These are phyloP conservation scores for Nothophytophthora sp. DNA, from an alignment of 352 stramenopile species.

Conservation along the genomic window DNA sequence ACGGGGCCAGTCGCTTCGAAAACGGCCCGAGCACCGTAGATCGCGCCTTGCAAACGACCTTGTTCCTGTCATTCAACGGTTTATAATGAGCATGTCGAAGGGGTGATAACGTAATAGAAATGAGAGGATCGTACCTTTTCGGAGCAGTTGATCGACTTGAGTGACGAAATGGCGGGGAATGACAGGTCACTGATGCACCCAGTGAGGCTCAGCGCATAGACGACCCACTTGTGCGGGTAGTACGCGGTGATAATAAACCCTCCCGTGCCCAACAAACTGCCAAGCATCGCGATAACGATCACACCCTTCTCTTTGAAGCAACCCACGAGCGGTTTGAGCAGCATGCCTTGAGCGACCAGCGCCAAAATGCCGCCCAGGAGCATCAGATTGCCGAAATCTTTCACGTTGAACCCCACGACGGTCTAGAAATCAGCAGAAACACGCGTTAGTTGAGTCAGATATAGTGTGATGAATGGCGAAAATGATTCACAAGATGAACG, in stretches of 20 bases:
- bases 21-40: constrained; percentile 65
- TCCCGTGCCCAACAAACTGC: constrained; percentile 37
- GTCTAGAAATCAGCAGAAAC: constrained; percentile 29
- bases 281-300: constrained; percentile 58
- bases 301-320: constrained; percentile 66
- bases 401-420: constrained; percentile 66
- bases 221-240: constrained; percentile 58
- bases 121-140: constrained; percentile 33
- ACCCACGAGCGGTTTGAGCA: constrained; percentile 62
- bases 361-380: constrained; percentile 54
- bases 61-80: constrained; percentile 42
- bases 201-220: constrained; percentile 46
- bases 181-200: constrained; percentile 63
- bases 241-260: constrained; percentile 47
- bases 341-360: constrained; percentile 56
- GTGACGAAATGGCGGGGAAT: constrained; percentile 52
- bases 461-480: not conserved
- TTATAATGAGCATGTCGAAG: not conserved
- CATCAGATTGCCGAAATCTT: constrained; percentile 63
- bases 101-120: not conserved
- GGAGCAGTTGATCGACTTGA: constrained; percentile 41
- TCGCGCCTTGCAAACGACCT: constrained; percentile 71
- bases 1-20: constrained; percentile 65
- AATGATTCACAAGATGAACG: not conserved
- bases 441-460: too few species aligned